Evolutionary conservation across 2,329 filamentous ascomycete genomes (phyloP), one percentile per base, ranked within the genome.

Genomic region (Microsporum audouinii): DNA sequence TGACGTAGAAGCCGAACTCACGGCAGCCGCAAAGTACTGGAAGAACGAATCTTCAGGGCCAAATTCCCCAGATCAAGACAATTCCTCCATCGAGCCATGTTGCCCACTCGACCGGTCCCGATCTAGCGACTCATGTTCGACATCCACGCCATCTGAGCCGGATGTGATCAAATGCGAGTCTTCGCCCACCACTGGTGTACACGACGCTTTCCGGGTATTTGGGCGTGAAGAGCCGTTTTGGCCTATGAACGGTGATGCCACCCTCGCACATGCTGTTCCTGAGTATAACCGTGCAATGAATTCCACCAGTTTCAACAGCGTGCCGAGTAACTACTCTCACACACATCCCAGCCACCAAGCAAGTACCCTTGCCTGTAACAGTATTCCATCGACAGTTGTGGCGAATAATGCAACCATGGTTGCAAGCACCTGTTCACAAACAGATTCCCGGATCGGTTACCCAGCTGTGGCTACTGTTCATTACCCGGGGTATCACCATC

Each of bases 61-160:
- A 3, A 73, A 74, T 55, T 73, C 69, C 61, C 71, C 69, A 53
- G 71, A 70, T 31, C 72, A 72, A 23, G 68, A 72, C n/a, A 73
- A 74, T 45, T 69, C 73, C 14, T 75, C 73, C 1, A 71, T 73
- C 7, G 71, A 74, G 23, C 62, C 55, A 33, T 27, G 59, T 38
- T 61, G 62, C 31, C 57, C 56, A 23, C 56, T 60, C n/a, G 57
- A 58, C 12, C 51, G 36, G 34, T 63, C 62, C 17, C 57, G 60
- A 14, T 33, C 49, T 7, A 62, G 57, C 27, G 62, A 62, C 12
- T 60, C 62, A 6, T 29, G 33, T 14, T 61, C 60, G 43, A 59
- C 31, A 14, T 61, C 60, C 14, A 33, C 58, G 8, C 31, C 51
- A n/a, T 58, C 60, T 4, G 60, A 63, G 27, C 14, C 49, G n/a